Evolutionary conservation across 139 green algal species (phyloP).

Genomic region (Volvox reticuliferus): DNA sequence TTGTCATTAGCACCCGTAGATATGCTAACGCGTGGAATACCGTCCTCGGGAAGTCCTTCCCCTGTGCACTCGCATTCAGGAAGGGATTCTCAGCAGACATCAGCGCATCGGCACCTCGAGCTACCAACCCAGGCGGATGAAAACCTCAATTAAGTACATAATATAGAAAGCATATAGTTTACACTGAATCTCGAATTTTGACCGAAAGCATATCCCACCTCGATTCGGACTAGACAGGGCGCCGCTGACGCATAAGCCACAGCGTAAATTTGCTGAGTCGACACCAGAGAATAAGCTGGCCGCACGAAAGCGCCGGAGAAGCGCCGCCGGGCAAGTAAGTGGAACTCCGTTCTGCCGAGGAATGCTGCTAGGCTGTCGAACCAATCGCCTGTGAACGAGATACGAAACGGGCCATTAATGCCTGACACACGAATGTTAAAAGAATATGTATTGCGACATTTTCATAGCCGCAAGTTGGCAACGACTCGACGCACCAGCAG

Average conservation of each 20-base stretch:
- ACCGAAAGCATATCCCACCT: slow-evolving; percentile 11
- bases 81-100: too few relatives aligned
- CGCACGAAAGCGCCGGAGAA: neutral
- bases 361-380: neutral
- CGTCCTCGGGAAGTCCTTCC: slow-evolving; percentile 4
- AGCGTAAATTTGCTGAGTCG: neutral
- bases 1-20: neutral
- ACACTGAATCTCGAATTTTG: neutral
- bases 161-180: neutral
- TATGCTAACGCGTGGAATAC: neutral
- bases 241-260: neutral
- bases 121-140: neutral
- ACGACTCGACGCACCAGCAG: slow-evolving; percentile 12
- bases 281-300: neutral
- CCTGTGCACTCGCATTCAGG: neutral
- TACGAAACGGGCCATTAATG: neutral
- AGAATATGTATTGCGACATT: too few relatives aligned
- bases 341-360: neutral
- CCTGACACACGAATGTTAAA: too few relatives aligned
- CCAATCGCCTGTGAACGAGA: neutral
- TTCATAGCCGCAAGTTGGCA: neutral
- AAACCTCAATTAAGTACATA: neutral
- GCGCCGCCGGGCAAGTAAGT: neutral
- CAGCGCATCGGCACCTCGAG: neutral
- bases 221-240: slow-evolving; percentile 25